Conservation (phyloP, 768 basidiomycete genomes). For the Agaricus blazei region DNA sequence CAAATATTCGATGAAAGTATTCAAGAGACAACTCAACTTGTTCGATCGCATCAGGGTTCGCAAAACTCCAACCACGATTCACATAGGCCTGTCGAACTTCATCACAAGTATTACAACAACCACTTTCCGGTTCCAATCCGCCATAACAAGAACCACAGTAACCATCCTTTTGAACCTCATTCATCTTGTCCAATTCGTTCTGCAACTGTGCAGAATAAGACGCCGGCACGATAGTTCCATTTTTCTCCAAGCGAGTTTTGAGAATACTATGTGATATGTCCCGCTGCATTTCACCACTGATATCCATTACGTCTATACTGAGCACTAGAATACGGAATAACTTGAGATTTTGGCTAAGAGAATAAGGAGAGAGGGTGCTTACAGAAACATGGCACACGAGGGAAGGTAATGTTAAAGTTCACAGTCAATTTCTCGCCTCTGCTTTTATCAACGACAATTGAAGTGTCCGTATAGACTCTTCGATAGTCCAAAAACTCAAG, state of each 20-base stretch:
- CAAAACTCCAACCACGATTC: slow-evolving; percentile 92
- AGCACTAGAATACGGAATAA: slow-evolving; percentile 54
- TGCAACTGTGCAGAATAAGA: slow-evolving; percentile 58
- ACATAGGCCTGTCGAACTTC: slow-evolving; percentile 89
- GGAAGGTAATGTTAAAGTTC: slow-evolving; percentile 90
- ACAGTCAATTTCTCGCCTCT: slow-evolving; percentile 93
- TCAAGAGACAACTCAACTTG: slow-evolving; percentile 48
- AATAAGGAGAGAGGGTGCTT: slow-evolving; percentile 29
- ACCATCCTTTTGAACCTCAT: slow-evolving; percentile 47
- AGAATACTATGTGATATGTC: slow-evolving; percentile 86
- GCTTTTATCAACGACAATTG: slow-evolving; percentile 90
- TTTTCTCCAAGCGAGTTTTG: slow-evolving; percentile 69
- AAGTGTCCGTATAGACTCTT: slow-evolving; percentile 79
- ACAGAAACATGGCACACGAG: slow-evolving; percentile 97
- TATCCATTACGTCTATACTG: slow-evolving; percentile 96
- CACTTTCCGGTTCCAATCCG: slow-evolving; percentile 64
- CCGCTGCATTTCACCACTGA: slow-evolving; percentile 91
- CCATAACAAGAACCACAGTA: slow-evolving; percentile 98
- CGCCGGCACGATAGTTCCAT: slow-evolving; percentile 55
- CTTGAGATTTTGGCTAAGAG: background rate
- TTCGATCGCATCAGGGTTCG: slow-evolving; percentile 84
- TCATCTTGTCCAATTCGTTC: slow-evolving; percentile 84
- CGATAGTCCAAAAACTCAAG: slow-evolving; percentile 98
- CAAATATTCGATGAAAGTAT: no score
- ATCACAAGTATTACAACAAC: slow-evolving; percentile 97